Evolutionary conservation across 139 green algal species (phyloP), one percentile per base, ranked within the genome.

Genomic region (Parachlorella kessleri): DNA sequence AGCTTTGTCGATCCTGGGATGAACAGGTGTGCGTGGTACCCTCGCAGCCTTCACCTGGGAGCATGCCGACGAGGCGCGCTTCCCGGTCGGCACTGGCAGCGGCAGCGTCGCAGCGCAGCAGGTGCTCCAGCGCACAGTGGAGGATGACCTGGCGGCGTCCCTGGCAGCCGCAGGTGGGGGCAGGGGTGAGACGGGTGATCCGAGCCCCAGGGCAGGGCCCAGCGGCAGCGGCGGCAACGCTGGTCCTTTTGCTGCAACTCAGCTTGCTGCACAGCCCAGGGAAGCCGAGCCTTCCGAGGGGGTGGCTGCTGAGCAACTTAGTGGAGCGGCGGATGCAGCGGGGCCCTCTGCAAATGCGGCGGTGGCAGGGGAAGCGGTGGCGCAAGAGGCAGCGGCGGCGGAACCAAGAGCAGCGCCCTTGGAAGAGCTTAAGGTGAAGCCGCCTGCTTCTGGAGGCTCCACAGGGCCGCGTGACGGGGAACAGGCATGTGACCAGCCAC

Each of bases 31-130:
- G n/a, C n/a, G n/a, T n/a, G n/a, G n/a, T 59, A 14, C 14, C 48
- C 14, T 59, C 21, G 48, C 48, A 67, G 83, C 77, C 66, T 87
- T 83, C 37, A 74, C 74, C 2, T 93, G 89, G 89, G 59, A 37
- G 24, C 78, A 70, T 24, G 83, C 77, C 21, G 63, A 85, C 3
- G 88, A 93, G 63, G 48, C 28, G 6, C 48, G 24, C 6, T 93
- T 89, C 36, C 76, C 76, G 6, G 72, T 91, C 37, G 9, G 30
- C 6, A 21, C 40, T 3, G 28, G 33, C 35, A 30, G 33, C 33
- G n/a, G n/a, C n/a, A 42, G 37, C 26, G 37, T 35, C 7, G 66
- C 55, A 63, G 40, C 55, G 18, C 42, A 67, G 6, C 32, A 59
- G 9, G 66, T 39, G 32, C 42, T 64, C 5, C 21, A 23, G 30